These are phyloP conservation scores for Neocucurbitaria cava DNA, from an alignment of 2,329 filamentous ascomycete genomes.

Conservation along the genomic window DNA sequence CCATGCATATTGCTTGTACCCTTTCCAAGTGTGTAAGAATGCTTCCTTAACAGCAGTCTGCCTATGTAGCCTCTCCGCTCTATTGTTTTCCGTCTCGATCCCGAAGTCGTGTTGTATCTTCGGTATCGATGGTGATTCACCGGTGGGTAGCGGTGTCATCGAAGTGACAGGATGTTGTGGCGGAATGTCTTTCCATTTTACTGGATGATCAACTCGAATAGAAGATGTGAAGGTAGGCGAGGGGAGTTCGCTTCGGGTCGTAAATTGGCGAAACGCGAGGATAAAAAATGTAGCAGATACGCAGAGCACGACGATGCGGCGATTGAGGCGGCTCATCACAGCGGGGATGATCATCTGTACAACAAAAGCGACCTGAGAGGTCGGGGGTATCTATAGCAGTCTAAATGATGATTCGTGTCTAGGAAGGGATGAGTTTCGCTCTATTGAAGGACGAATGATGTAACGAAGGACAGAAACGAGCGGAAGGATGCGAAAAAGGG, in stretches of 20 bases:
- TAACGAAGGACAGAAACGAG: background rate
- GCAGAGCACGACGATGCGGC: conserved; percentile 39
- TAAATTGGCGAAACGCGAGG: conserved; percentile 41
- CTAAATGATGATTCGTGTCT: background rate
- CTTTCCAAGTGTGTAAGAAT: conserved; percentile 53
- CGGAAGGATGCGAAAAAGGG: background rate
- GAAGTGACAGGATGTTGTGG: conserved; percentile 41
- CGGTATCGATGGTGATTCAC: conserved; percentile 38
- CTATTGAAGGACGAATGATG: background rate
- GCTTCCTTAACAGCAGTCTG: conserved; percentile 45
- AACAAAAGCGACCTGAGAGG: background rate
- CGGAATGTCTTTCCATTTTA: conserved; percentile 45
- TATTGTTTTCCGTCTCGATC: conserved; percentile 42
- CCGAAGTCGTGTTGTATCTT: conserved; percentile 48
- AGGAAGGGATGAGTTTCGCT: background rate
- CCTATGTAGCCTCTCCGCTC: conserved; percentile 39
- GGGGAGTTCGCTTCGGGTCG: conserved; percentile 21
- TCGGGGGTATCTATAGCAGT: background rate
- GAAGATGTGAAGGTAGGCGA: conserved; percentile 34
- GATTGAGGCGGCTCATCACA: conserved; percentile 37
- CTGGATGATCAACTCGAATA: conserved; percentile 31
- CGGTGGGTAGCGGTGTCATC: conserved; percentile 41
- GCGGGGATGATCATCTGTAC: conserved; percentile 3
- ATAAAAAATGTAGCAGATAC: conserved; percentile 34
- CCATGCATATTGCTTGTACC: conserved; percentile 63